Evolutionary conservation across 768 basidiomycete species (phyloP).

Genomic region (Lanmaoa rubissima): DNA sequence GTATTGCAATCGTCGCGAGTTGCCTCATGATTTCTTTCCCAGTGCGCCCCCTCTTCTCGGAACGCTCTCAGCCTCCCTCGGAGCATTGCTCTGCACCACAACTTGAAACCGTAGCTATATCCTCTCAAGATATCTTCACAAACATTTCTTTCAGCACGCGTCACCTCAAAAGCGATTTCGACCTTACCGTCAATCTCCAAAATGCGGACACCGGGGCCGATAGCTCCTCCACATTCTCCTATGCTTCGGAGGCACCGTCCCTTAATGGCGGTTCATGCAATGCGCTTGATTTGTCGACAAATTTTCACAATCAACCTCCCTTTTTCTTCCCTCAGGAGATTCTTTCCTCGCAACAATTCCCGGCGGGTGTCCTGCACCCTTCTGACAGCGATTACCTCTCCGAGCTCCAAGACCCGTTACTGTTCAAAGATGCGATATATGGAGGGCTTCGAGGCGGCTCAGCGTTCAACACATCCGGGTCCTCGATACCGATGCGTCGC

Average conservation of each 20-base stretch:
- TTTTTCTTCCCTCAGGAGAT: conserved; percentile 7
- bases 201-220: neutral
- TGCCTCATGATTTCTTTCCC: neutral
- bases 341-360: conserved; percentile 9
- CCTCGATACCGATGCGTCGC: conserved; percentile 34
- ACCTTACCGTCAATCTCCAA: conserved; percentile 5
- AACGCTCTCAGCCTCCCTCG: conserved; percentile 13
- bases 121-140: conserved; percentile 11
- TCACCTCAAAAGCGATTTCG: conserved; percentile 16
- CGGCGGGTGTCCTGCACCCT: neutral
- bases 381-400: conserved; percentile 12
- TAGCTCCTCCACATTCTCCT: conserved; percentile 3
- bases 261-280: neutral
- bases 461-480: conserved; percentile 12
- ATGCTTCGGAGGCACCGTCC: conserved; percentile 4
- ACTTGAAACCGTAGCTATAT: neutral
- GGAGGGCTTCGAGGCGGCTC: conserved; percentile 11
- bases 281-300: conserved; percentile 4
- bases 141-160: conserved; percentile 7
- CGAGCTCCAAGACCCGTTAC: conserved; percentile 11
- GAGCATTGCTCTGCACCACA: conserved; percentile 11
- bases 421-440: conserved; percentile 15
- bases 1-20: neutral
- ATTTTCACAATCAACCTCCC: conserved; percentile 4
- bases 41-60: conserved; percentile 30